Evolutionary conservation across 768 basidiomycete species (phyloP), one percentile per base, ranked within the genome.

Genomic region (Candolleomyces eurysporus): DNA sequence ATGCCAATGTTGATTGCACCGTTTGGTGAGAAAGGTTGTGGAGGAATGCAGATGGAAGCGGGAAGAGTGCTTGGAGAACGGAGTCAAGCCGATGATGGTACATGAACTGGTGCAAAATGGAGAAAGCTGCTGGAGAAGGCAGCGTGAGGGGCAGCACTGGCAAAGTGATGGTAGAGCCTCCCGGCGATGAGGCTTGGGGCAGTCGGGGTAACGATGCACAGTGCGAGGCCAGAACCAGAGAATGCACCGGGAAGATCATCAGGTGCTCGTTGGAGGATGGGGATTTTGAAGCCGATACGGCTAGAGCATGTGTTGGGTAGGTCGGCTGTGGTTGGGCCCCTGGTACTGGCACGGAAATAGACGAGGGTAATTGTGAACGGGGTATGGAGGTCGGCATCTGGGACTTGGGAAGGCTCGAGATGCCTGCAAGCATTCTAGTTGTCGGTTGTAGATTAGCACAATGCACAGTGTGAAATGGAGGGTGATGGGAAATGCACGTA

Each of bases 101-200:
- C 64, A 94, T 77, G 77, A 82, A 92, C 0, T 77, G 71, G 65
- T 86, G 85, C 9, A 94, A 77, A 36, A 85, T 72, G 9, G 84
- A 74, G 74, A 92, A 92, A 0, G 89, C 84, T 2, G 82, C 80
- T 0, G 89, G 84, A 2, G 88, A 87, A 2, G 92, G 91, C 13
- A 94, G 78, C 46, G 83, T 78, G 65, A 94, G 73, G 2, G 86
- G 87, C 13, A 92, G 78, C 17, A 93, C 83, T 21, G 92, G 91
- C 5, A 93, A 69, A n/a, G 78, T 72, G 57, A 81, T 63, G 46
- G 67, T 73, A 19, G 66, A 65, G 10, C 65, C 68, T 11, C 74
- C 65, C 8, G 70, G 68, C 4, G 69, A 69, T 0, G 73, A 67
- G 1, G 79, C 73, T 0, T 76, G 63, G 1, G 86, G 81, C 7